These are phyloP conservation scores for Fusarium nodosum DNA, from an alignment of 2,329 filamentous ascomycete genomes.

Conservation along the genomic window DNA sequence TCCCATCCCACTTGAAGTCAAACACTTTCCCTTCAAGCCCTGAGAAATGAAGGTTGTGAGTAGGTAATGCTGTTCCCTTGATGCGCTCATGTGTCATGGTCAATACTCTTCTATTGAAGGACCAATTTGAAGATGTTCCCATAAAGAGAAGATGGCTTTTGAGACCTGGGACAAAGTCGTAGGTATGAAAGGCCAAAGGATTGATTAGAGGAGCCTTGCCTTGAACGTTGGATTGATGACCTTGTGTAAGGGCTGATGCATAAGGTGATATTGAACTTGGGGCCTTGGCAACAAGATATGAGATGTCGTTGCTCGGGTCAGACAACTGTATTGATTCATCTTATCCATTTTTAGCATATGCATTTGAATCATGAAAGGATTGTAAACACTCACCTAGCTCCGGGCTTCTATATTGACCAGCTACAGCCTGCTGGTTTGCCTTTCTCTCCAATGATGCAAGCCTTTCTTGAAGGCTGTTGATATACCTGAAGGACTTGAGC, in stretches of 20 bases:
- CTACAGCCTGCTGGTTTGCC: not conserved
- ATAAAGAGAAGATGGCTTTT: slow-evolving; percentile 32
- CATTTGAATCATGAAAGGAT: rapidly evolving
- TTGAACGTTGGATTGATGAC: not conserved
- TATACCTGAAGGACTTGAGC: slow-evolving; percentile 24
- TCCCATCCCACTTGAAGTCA: slow-evolving; percentile 35
- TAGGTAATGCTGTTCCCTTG: slow-evolving; percentile 30
- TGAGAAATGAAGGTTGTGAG: slow-evolving; percentile 30
- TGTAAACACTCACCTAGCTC: slow-evolving; percentile 3
- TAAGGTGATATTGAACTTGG: slow-evolving; percentile 14
- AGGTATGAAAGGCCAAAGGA: slow-evolving; percentile 39
- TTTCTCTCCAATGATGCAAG: slow-evolving; percentile 21
- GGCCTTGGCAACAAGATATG: not conserved
- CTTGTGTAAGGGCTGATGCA: not conserved
- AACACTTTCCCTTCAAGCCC: slow-evolving; percentile 37
- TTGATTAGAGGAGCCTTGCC: slow-evolving; percentile 37
- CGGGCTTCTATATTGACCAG: slow-evolving; percentile 1
- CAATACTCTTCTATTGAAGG: slow-evolving; percentile 40
- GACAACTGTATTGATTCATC: slow-evolving; percentile 3
- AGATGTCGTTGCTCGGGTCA: not conserved
- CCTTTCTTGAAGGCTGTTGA: slow-evolving; percentile 32
- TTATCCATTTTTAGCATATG: not conserved
- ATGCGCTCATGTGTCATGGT: slow-evolving; percentile 41
- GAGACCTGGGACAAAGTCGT: slow-evolving; percentile 39
- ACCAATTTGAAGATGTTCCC: slow-evolving; percentile 43